These are phyloP conservation scores for Phytophthora syringae DNA, from an alignment of 352 stramenopile species.

Conservation along the genomic window DNA sequence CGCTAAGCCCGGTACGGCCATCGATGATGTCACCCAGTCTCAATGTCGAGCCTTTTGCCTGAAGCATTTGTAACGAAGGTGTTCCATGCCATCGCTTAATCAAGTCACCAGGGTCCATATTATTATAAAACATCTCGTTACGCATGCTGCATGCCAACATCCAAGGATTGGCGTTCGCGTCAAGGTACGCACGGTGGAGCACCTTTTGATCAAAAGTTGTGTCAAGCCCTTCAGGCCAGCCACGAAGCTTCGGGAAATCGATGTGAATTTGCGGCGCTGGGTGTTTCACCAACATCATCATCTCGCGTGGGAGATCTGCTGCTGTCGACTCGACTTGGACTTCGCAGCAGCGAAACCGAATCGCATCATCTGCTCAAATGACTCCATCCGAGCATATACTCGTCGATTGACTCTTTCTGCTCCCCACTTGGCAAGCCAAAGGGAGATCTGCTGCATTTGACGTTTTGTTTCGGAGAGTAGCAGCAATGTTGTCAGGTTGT, in stretches of 20 bases:
- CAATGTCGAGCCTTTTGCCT: neutral
- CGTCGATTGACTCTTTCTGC: conserved; percentile 20
- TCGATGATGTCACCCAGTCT: conserved; percentile 28
- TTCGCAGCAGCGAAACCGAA: neutral
- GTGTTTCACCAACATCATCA: conserved; percentile 16
- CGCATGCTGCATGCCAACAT: conserved; percentile 11
- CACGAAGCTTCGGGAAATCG: conserved; percentile 32
- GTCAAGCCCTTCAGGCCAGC: conserved; percentile 32
- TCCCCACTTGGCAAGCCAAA: neutral
- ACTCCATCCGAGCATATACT: conserved; percentile 31
- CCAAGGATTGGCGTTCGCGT: conserved; percentile 26
- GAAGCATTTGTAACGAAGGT: neutral
- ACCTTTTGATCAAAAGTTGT: conserved; percentile 19
- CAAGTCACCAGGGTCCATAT: neutral
- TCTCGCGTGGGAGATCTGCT: conserved; percentile 13
- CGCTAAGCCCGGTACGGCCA: conserved; percentile 1
- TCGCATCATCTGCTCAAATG: conserved; percentile 6
- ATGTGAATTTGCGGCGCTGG: conserved; percentile 21
- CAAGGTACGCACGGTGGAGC: conserved; percentile 30
- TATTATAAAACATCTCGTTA: conserved; percentile 11
- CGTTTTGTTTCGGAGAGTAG: neutral
- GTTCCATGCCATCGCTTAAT: conserved; percentile 36
- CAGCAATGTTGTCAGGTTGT: neutral
- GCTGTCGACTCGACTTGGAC: neutral
- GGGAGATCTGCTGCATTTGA: neutral